A percentile compares a stretch with the other conserved stretches of the same genome.
phyloP scores from a whole-genome alignment of 371 early-diverging fungal species.

The Fennellomyces sp. region DNA sequence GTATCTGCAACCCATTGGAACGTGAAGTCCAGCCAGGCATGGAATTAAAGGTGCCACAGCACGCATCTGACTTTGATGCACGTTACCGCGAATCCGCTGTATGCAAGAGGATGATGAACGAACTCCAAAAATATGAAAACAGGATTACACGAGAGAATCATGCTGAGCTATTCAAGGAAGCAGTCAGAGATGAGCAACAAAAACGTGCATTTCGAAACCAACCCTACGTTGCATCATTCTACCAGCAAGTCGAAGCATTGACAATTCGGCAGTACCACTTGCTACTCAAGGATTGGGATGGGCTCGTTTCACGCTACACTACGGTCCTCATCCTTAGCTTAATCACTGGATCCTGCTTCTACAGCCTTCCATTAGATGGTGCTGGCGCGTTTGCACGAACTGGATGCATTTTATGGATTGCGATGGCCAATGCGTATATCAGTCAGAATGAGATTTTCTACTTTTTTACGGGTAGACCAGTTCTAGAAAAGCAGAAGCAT shows the following conservation, averaged over 20 bases:
- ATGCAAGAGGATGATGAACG: slow-evolving; percentile 23
- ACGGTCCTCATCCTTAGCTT: slow-evolving; percentile 61
- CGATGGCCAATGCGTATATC: slow-evolving; percentile 58
- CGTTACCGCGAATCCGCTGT: slow-evolving; percentile 28
- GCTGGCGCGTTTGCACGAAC: slow-evolving; percentile 70
- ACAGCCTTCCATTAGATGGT: slow-evolving; percentile 47
- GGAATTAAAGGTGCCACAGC: slow-evolving; percentile 35
- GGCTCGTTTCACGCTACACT: slow-evolving; percentile 52
- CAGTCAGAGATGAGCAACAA: slow-evolving; percentile 43
- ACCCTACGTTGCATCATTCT: slow-evolving; percentile 53
- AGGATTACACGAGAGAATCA: slow-evolving; percentile 22
- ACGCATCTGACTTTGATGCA: slow-evolving; percentile 47
- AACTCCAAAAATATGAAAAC: slow-evolving; percentile 25
- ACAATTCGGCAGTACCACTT: slow-evolving; percentile 53
- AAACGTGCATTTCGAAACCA: slow-evolving; percentile 34
- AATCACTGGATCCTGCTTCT: slow-evolving; percentile 70
- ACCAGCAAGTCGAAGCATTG: slow-evolving; percentile 49
- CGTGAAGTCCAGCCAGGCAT: slow-evolving; percentile 49
- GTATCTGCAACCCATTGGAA: slow-evolving; percentile 62
- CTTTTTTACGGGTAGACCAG: slow-evolving; percentile 56
- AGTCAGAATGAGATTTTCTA: slow-evolving; percentile 52
- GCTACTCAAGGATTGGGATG: slow-evolving; percentile 41
- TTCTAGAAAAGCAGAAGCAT: too few species aligned
- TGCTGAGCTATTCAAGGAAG: slow-evolving; percentile 36
- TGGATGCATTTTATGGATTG: slow-evolving; percentile 57